Evolutionary conservation across 495 filamentous ascomycete genomes (phyloP).

Genomic region (Lasiosphaeriaceae sp.): DNA sequence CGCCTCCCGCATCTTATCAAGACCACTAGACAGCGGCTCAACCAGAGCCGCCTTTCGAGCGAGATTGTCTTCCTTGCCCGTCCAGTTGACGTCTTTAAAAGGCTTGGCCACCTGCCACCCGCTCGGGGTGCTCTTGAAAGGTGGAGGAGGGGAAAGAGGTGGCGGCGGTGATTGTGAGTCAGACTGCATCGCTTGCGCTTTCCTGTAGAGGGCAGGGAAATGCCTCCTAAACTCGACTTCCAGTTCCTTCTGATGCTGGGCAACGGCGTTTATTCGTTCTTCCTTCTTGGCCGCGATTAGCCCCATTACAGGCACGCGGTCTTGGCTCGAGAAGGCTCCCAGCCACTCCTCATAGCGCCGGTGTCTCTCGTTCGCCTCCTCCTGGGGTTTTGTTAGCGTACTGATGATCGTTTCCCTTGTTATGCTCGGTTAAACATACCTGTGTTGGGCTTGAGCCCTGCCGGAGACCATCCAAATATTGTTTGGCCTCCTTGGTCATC

Average conservation of each 20-base stretch:
- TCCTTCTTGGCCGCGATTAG: slow-evolving; percentile 34
- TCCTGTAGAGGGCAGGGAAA: slow-evolving; percentile 33
- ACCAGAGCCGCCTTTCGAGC: slow-evolving; percentile 24
- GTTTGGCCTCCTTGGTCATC: slow-evolving; percentile 37
- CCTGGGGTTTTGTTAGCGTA: slow-evolving; percentile 20
- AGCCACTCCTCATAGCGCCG: slow-evolving; percentile 38
- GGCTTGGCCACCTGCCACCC: neutral
- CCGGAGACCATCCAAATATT: slow-evolving; percentile 38
- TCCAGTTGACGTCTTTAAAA: slow-evolving; percentile 23
- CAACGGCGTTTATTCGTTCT: slow-evolving; percentile 32
- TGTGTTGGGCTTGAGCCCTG: slow-evolving; percentile 26
- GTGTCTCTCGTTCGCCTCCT: slow-evolving; percentile 26
- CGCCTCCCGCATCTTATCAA: slow-evolving; percentile 31
- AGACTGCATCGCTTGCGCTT: slow-evolving; percentile 30
- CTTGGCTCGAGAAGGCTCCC: slow-evolving; percentile 31
- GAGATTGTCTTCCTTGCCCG: slow-evolving; percentile 4
- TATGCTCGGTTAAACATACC: slow-evolving; percentile 16
- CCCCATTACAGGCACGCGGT: slow-evolving; percentile 30
- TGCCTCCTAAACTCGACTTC: slow-evolving; percentile 34
- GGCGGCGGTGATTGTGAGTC: neutral
- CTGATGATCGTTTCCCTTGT: neutral
- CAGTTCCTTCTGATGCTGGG: slow-evolving; percentile 37
- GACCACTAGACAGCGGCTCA: slow-evolving; percentile 22
- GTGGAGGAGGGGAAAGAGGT: slow-evolving; percentile 6
- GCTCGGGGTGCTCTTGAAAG: neutral